These are phyloP conservation scores for Ustilago crameri DNA, from an alignment of 1,284 basidiomycete species.

Conservation along the genomic window DNA sequence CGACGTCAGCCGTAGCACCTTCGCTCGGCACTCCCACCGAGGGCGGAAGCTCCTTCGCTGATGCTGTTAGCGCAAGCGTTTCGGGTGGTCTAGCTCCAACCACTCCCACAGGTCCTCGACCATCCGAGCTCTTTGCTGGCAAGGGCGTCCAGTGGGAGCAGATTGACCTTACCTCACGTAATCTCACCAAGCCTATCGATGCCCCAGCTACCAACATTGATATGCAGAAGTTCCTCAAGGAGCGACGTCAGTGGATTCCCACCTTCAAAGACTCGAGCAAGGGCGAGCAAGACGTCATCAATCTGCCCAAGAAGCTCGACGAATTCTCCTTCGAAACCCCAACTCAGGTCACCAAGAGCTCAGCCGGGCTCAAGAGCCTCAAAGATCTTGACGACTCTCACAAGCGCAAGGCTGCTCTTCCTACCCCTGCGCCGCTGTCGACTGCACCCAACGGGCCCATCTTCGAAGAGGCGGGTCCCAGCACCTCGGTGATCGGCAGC, in stretches of 20 bases:
- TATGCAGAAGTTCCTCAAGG: constrained; percentile 58
- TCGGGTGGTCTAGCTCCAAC: constrained; percentile 19
- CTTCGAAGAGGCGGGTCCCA: constrained; percentile 43
- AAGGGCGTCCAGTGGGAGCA: constrained; percentile 61
- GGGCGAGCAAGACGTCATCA: constrained; percentile 22
- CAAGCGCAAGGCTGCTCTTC: constrained; percentile 51
- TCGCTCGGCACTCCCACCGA: constrained; percentile 26
- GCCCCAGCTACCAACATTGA: constrained; percentile 30
- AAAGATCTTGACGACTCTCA: constrained; percentile 57
- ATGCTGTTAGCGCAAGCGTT: constrained; percentile 19
- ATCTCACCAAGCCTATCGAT: constrained; percentile 26
- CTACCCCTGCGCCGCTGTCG: constrained; percentile 19
- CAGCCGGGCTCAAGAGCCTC: constrained; percentile 47
- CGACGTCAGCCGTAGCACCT: constrained; percentile 25
- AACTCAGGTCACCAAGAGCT: constrained; percentile 14
- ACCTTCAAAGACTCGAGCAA: constrained; percentile 41
- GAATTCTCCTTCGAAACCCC: constrained; percentile 35
- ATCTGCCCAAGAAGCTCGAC: constrained; percentile 34
- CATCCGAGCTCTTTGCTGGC: constrained; percentile 59
- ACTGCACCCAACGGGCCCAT: constrained; percentile 32
- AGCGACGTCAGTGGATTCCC: constrained; percentile 57
- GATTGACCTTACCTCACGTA: constrained; percentile 48
- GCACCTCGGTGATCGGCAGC: constrained; percentile 3
- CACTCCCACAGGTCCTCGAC: constrained; percentile 23
- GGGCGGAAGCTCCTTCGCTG: constrained; percentile 12